Base-by-base conservation (phyloP, 257 asterid species). In the Vinca minor region DNA sequence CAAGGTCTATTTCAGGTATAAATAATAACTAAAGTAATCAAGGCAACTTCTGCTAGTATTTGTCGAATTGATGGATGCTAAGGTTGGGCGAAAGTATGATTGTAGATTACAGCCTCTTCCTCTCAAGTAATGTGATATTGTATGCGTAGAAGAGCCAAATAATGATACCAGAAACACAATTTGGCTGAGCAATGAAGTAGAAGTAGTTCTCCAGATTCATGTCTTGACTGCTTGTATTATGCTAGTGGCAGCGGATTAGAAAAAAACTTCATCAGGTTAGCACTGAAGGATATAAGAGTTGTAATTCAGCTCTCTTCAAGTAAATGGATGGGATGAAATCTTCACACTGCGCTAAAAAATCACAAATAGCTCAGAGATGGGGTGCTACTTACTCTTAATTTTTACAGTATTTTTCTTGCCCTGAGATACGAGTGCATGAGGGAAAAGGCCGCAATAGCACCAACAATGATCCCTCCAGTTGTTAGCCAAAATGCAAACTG, bases 401-500 rank as follows among this genome's bases (percentile, higher is more conserved):
- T n/a, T 86, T 81, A 89, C 71, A 92, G 69, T 54, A 92, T 85
- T 77, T 85, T 92, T 82, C 87, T 85, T 69, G 68, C 77, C 69
- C 83, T 78, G 72, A 92, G 89, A 83, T 92, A 92, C 28, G 77
- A 81, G 68, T 87, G 87, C 91, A 82, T 77, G 62, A 92, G 79
- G 66, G 78, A 85, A 65, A 87, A 92, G 42, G 85, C 91, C 74
- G 84, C 73, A 60, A 81, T 66, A 59, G 94, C 87, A 2, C 97
- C 96, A 20, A 83, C 72, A 12, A 85, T 70, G 46, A 92, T 92
- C 57, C 96, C 98, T 26, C 81, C 88, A 21, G 98, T 92, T 47
- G 97, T 89, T 57, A 85, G 66, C 98, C 98, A 92, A 73, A 92
- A 92, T 26, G 98, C 98, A 61, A 68, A 89, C 97, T 92, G 95